Conservation (phyloP, 2,329 filamentous ascomycete species). For the Anthostomella pinea region DNA sequence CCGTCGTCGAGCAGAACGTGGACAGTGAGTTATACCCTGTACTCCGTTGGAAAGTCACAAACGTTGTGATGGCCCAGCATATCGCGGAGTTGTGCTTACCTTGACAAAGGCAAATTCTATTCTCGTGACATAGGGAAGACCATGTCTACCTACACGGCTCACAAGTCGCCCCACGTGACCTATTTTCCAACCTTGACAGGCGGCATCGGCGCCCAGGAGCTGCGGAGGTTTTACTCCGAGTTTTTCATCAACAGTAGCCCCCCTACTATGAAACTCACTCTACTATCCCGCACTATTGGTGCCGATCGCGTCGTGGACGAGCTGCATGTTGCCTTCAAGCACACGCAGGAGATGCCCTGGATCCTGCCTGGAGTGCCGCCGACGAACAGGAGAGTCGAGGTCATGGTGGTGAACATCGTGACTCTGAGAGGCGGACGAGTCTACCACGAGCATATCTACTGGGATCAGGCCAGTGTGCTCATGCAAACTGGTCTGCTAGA, state of each 20-base stretch:
- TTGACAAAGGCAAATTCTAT: slow-evolving; percentile 48
- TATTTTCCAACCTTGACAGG: slow-evolving; percentile 64
- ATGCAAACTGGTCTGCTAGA: slow-evolving; percentile 57
- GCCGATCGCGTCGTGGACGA: slow-evolving; percentile 64
- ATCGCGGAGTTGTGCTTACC: no score
- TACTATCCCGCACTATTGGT: slow-evolving; percentile 63
- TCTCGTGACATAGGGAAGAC: slow-evolving; percentile 56
- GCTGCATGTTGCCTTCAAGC: slow-evolving; percentile 57
- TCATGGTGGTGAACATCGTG: slow-evolving; percentile 62
- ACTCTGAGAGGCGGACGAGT: slow-evolving; percentile 62
- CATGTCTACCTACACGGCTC: slow-evolving; percentile 58
- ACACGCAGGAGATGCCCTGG: slow-evolving; percentile 58
- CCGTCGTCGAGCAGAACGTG: slow-evolving; percentile 63
- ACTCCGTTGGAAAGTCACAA: neutral
- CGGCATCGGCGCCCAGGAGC: slow-evolving; percentile 56
- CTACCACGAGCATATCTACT: slow-evolving; percentile 65
- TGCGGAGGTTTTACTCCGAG: slow-evolving; percentile 62
- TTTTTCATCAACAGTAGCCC: slow-evolving; percentile 65
- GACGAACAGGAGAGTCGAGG: slow-evolving; percentile 50
- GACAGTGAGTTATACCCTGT: slow-evolving; percentile 43
- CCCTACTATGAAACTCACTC: slow-evolving; percentile 54
- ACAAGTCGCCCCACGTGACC: slow-evolving; percentile 65
- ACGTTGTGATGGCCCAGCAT: neutral
- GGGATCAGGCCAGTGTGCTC: slow-evolving; percentile 66
- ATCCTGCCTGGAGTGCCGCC: slow-evolving; percentile 58